phyloP scores from a whole-genome alignment of 768 basidiomycete species.

The Zangia roseola region DNA sequence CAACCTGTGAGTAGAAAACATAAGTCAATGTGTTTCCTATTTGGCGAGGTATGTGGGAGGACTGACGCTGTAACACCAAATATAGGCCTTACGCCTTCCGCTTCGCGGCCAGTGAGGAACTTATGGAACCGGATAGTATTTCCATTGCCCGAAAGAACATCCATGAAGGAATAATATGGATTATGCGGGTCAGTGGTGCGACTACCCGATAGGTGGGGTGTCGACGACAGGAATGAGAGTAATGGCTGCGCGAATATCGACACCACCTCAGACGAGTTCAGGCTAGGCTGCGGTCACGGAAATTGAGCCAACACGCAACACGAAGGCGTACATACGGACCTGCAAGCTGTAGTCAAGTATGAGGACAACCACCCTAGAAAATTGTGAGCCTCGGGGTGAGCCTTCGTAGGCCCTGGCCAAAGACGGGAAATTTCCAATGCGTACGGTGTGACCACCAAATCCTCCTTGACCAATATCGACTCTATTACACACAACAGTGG shows the following conservation, averaged over 20 bases:
- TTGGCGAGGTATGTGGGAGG: no score
- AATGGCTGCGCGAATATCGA: conserved; percentile 86
- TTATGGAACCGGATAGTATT: conserved; percentile 55
- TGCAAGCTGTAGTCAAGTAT: conserved; percentile 76
- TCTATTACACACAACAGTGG: conserved; percentile 77
- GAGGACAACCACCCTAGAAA: conserved; percentile 74
- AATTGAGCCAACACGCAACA: background rate
- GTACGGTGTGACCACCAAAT: conserved; percentile 81
- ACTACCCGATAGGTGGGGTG: conserved; percentile 57
- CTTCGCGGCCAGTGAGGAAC: conserved; percentile 86
- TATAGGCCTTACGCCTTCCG: conserved; percentile 83
- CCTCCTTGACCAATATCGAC: conserved; percentile 71
- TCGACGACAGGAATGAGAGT: conserved; percentile 61
- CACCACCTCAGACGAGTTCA: conserved; percentile 79
- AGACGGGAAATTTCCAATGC: conserved; percentile 30
- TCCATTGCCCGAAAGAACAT: conserved; percentile 46
- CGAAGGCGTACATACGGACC: conserved; percentile 35
- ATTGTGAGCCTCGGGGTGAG: background rate
- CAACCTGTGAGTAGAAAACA: conserved; percentile 36
- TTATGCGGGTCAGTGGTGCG: conserved; percentile 46
- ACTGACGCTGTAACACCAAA: conserved; percentile 86
- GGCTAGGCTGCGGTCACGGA: conserved; percentile 54
- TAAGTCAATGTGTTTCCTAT: no score
- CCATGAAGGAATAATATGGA: conserved; percentile 64
- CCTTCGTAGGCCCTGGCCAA: no score